Conservation (phyloP, 208 protist species). For the Trichomonas gallinae region DNA sequence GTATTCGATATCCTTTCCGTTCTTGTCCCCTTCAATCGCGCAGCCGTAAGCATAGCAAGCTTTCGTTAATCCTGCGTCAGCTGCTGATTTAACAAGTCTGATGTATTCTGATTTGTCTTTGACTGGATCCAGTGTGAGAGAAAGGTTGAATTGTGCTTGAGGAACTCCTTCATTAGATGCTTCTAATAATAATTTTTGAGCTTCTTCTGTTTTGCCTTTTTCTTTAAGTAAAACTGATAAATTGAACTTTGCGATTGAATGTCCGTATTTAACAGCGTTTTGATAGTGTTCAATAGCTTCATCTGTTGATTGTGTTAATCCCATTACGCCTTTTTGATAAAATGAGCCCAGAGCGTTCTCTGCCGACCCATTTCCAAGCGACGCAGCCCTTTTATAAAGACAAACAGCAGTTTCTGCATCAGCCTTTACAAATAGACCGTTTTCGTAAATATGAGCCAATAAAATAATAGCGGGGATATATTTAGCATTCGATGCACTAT, state of each 20-base stretch:
- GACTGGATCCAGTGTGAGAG: background rate
- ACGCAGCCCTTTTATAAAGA: background rate
- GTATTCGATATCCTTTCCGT: background rate
- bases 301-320: background rate
- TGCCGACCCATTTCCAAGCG: background rate
- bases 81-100: background rate
- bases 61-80: background rate
- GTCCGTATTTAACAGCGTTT: background rate
- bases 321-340: background rate
- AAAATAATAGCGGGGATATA: background rate
- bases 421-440: background rate
- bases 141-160: background rate
- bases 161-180: background rate
- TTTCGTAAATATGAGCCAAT: background rate
- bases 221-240: background rate
- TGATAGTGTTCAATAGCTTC: background rate
- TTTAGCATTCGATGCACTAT: background rate
- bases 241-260: background rate
- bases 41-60: background rate
- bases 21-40: background rate
- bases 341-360: background rate
- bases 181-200: background rate
- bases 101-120: background rate
- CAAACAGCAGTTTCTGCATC: background rate
- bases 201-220: background rate